Conservation (phyloP, 176 grass and related monocot genomes). For the Musa beccarii region DNA sequence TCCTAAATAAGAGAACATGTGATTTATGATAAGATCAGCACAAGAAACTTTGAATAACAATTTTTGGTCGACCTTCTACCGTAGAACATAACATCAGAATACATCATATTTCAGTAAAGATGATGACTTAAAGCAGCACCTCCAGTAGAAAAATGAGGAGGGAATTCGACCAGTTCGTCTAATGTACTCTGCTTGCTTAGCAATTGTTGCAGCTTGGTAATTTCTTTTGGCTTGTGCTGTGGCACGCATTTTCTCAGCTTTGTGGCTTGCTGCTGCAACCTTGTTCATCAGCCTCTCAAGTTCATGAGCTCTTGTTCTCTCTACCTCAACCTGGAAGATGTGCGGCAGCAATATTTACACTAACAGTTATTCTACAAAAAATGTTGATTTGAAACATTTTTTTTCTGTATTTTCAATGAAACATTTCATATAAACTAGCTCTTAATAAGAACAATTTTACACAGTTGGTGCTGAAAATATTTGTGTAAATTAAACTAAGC, state of each 20-base stretch:
- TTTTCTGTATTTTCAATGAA: too few relatives aligned
- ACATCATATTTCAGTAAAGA: background rate
- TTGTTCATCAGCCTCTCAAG: constrained; percentile 47
- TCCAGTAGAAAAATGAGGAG: constrained; percentile 53
- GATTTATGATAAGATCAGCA: too few relatives aligned
- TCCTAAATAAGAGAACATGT: too few relatives aligned
- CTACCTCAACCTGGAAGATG: constrained; percentile 48
- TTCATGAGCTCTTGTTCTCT: constrained; percentile 44
- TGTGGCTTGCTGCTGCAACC: constrained; percentile 38
- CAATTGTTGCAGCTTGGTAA: constrained; percentile 42
- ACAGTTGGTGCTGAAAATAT: too few relatives aligned
- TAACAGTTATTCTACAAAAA: too few relatives aligned
- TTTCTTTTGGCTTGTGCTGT: constrained; percentile 46
- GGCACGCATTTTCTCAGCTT: constrained; percentile 52
- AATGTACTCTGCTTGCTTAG: constrained; percentile 56
- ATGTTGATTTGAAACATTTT: too few relatives aligned
- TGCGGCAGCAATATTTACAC: background rate
- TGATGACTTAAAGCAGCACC: constrained; percentile 44
- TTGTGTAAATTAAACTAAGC: too few relatives aligned
- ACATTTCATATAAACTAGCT: too few relatives aligned
- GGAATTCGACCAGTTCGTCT: constrained; percentile 54
- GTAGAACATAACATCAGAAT: background rate
- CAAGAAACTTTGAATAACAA: too few relatives aligned
- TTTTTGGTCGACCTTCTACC: too few relatives aligned
- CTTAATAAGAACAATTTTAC: too few relatives aligned